Percentiles rank a stretch among this genome's conserved stretches.
phyloP scores from a whole-genome alignment of 2,329 filamentous ascomycete genomes.

The Trichoderma endophyticum region DNA sequence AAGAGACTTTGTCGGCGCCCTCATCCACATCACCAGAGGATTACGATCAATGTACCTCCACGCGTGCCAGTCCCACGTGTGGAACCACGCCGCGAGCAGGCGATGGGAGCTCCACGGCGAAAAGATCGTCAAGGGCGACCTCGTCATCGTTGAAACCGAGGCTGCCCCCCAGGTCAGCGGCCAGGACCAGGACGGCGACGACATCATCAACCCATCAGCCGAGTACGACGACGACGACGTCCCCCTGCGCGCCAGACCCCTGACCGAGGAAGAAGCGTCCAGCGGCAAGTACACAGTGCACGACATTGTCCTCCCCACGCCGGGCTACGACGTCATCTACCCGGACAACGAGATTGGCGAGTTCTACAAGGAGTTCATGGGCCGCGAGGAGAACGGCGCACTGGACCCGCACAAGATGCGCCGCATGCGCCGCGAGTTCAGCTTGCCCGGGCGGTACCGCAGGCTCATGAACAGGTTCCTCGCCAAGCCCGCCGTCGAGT shows the following conservation, averaged over 20 bases:
- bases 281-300: constrained; percentile 77
- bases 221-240: constrained; percentile 41
- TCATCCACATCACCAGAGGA: constrained; percentile 75
- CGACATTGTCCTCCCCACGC: constrained; percentile 87
- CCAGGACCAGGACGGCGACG: constrained; percentile 58
- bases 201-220: constrained; percentile 39
- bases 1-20: constrained; percentile 75
- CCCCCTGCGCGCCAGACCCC: constrained; percentile 60
- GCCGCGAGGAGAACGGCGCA: constrained; percentile 67
- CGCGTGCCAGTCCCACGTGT: constrained; percentile 91
- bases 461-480: constrained; percentile 74
- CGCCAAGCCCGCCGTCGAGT: constrained; percentile 61
- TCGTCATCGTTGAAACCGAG: constrained; percentile 59
- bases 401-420: constrained; percentile 87
- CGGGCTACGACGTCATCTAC: constrained; percentile 86
- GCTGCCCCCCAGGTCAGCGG: constrained; percentile 42
- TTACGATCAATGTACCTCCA: constrained; percentile 93
- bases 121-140: constrained; percentile 77
- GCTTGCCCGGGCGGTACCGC: constrained; percentile 82
- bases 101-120: constrained; percentile 74
- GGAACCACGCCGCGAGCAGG: constrained; percentile 81
- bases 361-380: constrained; percentile 87
- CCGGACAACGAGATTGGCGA: constrained; percentile 78
- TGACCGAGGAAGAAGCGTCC: constrained; percentile 74
- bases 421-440: constrained; percentile 80